Evolutionary conservation across 352 stramenopile species (phyloP).

Genomic region (Nothophytophthora sp.): DNA sequence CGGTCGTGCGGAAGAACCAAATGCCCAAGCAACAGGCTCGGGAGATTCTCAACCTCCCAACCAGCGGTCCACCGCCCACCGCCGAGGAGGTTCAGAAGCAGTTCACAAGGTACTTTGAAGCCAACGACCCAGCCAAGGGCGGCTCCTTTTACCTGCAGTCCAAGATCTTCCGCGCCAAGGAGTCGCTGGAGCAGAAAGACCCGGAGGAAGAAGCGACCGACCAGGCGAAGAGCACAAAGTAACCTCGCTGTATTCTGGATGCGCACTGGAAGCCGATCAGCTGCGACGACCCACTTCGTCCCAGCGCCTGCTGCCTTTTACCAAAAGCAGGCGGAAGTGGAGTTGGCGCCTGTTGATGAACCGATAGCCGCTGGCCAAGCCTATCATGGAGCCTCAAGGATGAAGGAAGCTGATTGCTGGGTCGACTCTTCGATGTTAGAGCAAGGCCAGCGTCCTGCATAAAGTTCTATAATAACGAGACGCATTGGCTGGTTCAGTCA

Average conservation of each 20-base stretch:
- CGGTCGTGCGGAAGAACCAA: constrained; percentile 70
- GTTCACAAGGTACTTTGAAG: constrained; percentile 87
- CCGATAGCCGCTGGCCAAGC: too few species aligned
- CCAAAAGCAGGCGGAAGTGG: too few species aligned
- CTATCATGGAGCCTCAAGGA: too few species aligned
- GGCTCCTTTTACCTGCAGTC: constrained; percentile 94
- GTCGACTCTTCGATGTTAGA: constrained; percentile 12
- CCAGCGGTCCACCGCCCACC: constrained; percentile 36
- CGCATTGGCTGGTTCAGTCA: constrained; percentile 4
- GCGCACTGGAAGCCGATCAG: background rate
- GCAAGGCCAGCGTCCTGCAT: constrained; percentile 19
- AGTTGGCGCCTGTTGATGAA: too few species aligned
- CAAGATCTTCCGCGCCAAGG: constrained; percentile 92
- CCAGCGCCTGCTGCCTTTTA: too few species aligned
- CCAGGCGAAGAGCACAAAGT: constrained; percentile 24
- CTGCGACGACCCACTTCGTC: too few species aligned
- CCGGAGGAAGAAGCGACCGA: constrained; percentile 24
- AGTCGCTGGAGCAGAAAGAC: constrained; percentile 71
- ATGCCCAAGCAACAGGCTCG: constrained; percentile 78
- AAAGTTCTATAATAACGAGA: constrained; percentile 28
- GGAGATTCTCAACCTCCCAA: constrained; percentile 85
- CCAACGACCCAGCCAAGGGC: constrained; percentile 89
- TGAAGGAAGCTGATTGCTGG: too few species aligned
- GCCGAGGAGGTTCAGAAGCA: constrained; percentile 79
- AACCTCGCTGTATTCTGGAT: constrained; percentile 8